phyloP scores from a whole-genome alignment of 2,329 filamentous ascomycete species.

The Cytospora mali region DNA sequence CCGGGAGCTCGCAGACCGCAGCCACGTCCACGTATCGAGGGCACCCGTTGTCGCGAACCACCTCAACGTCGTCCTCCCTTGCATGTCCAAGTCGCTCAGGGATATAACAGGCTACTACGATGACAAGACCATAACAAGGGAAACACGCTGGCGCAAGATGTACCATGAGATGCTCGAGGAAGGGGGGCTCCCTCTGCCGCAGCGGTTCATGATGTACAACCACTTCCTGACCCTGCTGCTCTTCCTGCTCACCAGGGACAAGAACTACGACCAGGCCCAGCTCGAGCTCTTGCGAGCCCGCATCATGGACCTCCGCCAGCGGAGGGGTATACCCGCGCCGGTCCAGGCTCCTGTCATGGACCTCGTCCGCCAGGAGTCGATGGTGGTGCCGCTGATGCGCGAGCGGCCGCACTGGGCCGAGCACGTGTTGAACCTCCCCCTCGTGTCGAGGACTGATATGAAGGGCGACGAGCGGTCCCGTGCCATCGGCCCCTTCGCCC shows the following conservation, averaged over 20 bases:
- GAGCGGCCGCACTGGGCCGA: slow-evolving; percentile 63
- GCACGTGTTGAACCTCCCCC: slow-evolving; percentile 59
- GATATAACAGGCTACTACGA: slow-evolving; percentile 58
- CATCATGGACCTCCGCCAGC: slow-evolving; percentile 55
- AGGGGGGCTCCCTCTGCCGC: slow-evolving; percentile 52
- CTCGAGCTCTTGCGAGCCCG: slow-evolving; percentile 53
- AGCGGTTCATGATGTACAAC: slow-evolving; percentile 59
- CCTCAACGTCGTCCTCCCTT: slow-evolving; percentile 59
- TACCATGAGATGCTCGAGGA: slow-evolving; percentile 58
- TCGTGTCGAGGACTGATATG: slow-evolving; percentile 48
- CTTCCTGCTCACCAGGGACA: slow-evolving; percentile 55
- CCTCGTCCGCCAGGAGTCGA: slow-evolving; percentile 10
- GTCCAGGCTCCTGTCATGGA: slow-evolving; percentile 8
- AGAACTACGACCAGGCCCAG: slow-evolving; percentile 56
- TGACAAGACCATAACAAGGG: slow-evolving; percentile 49
- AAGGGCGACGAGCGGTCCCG: slow-evolving; percentile 7
- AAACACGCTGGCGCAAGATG: slow-evolving; percentile 61
- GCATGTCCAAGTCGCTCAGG: slow-evolving; percentile 53
- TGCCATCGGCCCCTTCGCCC: slow-evolving; percentile 43
- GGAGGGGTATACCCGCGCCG: slow-evolving; percentile 47
- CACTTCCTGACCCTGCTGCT: slow-evolving; percentile 53
- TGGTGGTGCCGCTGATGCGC: slow-evolving; percentile 23
- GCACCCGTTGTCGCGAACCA: slow-evolving; percentile 57
- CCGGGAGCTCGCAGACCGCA: slow-evolving; percentile 57
- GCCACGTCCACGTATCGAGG: slow-evolving; percentile 53